Base-by-base conservation (phyloP, 106 monocot species). In the Dendrobium catenatum region DNA sequence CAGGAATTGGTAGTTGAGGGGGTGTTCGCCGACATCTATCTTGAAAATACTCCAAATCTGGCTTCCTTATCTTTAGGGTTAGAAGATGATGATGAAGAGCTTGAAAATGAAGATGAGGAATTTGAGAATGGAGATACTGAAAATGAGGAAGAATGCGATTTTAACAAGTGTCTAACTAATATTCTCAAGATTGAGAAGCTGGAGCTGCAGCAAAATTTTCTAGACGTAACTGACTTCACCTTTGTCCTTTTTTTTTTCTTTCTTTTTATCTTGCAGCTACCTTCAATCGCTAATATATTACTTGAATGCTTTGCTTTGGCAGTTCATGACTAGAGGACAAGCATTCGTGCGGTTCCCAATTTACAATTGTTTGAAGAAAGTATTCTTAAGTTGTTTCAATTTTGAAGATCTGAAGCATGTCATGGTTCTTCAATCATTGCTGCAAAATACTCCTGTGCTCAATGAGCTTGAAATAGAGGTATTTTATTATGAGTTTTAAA, bases 121-220 rank as follows among this genome's bases (percentile, higher is more conserved):
- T 72, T 48, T 20, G 80, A 80, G 9, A 31, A 27, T 72, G 80
- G 70, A 29, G 70, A 44, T 47, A 44, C 26, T 8, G 66, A 79
- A 0, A 44, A 54, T 9, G 46, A 24, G 47, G 49, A 80, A 51
- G 27, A 80, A 5, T 48, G 46, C 66, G 29, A 48, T 51, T 80
- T 80, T 46, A 72, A 26, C 16, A 80, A 44, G 18, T 68, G 48
- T 72, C 33, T 80, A 1, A 49, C 33, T 27, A 47, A 31, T 19
- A 70, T 80, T 26, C 80, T 31, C 26, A 80, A 72, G 47, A 72
- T 80, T 33, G 80, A 80, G 80, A 70, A 19, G n/a, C 49, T 80
- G 31, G 68, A 48, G 13, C 27, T 80, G 70, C 80, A 51, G 17
- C 64, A 64, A 70, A 80, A 80, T 47, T 70, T 80, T 68, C 47